phyloP scores from a whole-genome alignment of 306 rosid genomes.

The Rosa rugosa region DNA sequence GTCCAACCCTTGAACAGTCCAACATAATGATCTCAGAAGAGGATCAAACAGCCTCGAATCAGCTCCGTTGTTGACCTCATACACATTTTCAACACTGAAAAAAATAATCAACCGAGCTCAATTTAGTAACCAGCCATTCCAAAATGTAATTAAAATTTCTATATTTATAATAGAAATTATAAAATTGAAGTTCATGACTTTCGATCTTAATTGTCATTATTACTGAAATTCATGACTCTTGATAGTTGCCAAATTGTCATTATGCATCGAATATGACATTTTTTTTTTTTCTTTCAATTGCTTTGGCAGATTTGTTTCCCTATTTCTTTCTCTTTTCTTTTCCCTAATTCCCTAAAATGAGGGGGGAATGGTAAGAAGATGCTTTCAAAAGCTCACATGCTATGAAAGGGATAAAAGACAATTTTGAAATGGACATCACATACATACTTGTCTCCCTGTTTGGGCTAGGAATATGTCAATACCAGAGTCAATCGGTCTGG shows the following conservation, averaged over 20 bases:
- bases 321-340: neutral
- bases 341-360: neutral
- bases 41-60: too few species aligned
- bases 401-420: slow-evolving; percentile 32
- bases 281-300: neutral
- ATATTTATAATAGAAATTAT: too few species aligned
- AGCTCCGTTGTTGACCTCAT: too few species aligned
- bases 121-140: too few species aligned
- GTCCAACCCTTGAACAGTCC: too few species aligned
- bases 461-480: slow-evolving; percentile 34
- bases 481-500: slow-evolving; percentile 27
- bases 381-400: slow-evolving; percentile 29
- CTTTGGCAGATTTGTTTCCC: neutral
- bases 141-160: too few species aligned
- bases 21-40: too few species aligned
- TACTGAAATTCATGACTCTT: too few species aligned
- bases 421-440: slow-evolving; percentile 38
- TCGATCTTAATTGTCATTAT: too few species aligned
- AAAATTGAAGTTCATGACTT: too few species aligned
- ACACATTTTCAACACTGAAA: too few species aligned
- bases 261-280: neutral
- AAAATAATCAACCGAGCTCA: too few species aligned
- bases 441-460: slow-evolving; percentile 37
- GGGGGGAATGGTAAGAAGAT: neutral
- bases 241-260: neutral